A percentile compares a stretch with the other conserved stretches of the same genome.
These are phyloP conservation scores for Schoenoplectus tabernaemontani DNA, from an alignment of 202 grass and related monocot species.

Conservation along the genomic window DNA sequence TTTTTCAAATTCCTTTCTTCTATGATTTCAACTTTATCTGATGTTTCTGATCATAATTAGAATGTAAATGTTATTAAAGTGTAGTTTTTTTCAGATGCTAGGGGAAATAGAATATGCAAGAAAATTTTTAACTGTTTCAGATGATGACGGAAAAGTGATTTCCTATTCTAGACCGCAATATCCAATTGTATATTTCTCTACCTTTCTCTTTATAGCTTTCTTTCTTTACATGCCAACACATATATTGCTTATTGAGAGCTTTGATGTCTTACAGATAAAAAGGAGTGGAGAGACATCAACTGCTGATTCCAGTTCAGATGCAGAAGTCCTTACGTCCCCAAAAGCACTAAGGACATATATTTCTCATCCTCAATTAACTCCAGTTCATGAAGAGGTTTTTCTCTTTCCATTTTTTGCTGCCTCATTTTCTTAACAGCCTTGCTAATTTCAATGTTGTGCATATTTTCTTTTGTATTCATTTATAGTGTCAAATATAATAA, in stretches of 20 bases:
- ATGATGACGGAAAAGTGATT: slow-evolving; percentile 74
- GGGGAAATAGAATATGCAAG: slow-evolving; percentile 73
- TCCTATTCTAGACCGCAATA: slow-evolving; percentile 60
- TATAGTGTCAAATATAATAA: neutral
- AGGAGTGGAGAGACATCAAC: slow-evolving; percentile 44
- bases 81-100: slow-evolving; percentile 52
- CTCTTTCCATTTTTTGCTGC: neutral
- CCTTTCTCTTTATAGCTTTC: neutral
- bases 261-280: slow-evolving; percentile 32
- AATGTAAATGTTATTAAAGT: slow-evolving; percentile 1
- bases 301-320: slow-evolving; percentile 63
- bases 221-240: neutral
- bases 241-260: neutral
- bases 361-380: slow-evolving; percentile 36
- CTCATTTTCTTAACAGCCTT: neutral
- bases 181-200: slow-evolving; percentile 33
- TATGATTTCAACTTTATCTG: neutral
- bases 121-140: slow-evolving; percentile 77
- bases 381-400: slow-evolving; percentile 51
- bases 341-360: slow-evolving; percentile 45
- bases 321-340: slow-evolving; percentile 46
- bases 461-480: neutral
- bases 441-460: neutral
- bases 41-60: neutral
- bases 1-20: neutral